Conservation (phyloP, 371 early-diverging fungal genomes). For the Neoconidiobolus thromboides region DNA sequence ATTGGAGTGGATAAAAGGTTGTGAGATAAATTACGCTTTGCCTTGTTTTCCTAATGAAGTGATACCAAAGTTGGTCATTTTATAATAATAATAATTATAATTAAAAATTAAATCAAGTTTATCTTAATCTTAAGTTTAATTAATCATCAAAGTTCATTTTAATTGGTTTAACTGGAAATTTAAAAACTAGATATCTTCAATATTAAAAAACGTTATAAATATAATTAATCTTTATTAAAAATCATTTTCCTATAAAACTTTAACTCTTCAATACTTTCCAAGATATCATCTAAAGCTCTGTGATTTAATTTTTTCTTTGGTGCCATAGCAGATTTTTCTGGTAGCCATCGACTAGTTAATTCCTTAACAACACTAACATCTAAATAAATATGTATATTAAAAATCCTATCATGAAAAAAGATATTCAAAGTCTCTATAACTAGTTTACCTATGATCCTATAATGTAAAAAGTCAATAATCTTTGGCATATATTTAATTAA, state of each 20-base stretch:
- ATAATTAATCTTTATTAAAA: too few species aligned
- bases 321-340: constrained; percentile 15
- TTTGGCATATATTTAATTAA: constrained; percentile 63
- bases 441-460: constrained; percentile 49
- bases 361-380: constrained; percentile 89
- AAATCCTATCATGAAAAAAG: not conserved
- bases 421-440: not conserved
- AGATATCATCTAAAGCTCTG: constrained; percentile 77
- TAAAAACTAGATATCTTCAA: too few species aligned
- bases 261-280: constrained; percentile 76
- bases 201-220: too few species aligned
- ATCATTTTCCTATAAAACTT: constrained; percentile 28
- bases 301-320: constrained; percentile 37
- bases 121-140: too few species aligned
- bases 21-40: too few species aligned
- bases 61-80: too few species aligned
- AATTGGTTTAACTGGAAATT: too few species aligned
- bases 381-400: constrained; percentile 8
- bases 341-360: constrained; percentile 57
- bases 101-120: too few species aligned
- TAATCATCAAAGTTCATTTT: too few species aligned
- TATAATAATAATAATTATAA: too few species aligned
- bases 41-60: too few species aligned
- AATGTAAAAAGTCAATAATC: constrained; percentile 59
- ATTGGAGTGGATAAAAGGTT: too few species aligned